Evolutionary conservation across 2,329 filamentous ascomycete genomes (phyloP).

Genomic region (Ophiostoma ips): DNA sequence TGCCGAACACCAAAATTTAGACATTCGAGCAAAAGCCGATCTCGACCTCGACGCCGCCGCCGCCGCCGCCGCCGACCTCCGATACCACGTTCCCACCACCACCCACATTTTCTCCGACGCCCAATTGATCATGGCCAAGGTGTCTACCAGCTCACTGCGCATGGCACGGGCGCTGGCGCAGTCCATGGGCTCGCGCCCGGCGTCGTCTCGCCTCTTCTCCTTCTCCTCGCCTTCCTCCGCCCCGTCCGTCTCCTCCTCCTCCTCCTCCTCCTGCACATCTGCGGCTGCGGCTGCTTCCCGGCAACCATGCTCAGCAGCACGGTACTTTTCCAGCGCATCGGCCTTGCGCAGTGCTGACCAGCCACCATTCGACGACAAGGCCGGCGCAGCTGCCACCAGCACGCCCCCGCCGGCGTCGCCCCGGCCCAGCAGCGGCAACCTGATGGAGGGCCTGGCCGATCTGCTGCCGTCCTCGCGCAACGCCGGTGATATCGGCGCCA

Average conservation of each 20-base stretch:
- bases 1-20: neutral
- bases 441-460: constrained; percentile 13
- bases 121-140: constrained; percentile 27
- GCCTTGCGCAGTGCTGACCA: neutral
- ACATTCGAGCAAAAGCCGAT: neutral
- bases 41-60: neutral
- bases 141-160: constrained; percentile 28
- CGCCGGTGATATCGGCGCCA: neutral
- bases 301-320: constrained; percentile 1
- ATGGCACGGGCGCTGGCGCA: constrained; percentile 27
- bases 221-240: neutral
- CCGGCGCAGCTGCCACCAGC: too few relatives aligned
- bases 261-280: neutral
- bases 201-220: neutral
- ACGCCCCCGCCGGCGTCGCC: neutral
- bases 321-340: constrained; percentile 8
- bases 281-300: neutral
- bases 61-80: neutral
- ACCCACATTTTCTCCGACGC: too few relatives aligned
- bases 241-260: neutral
- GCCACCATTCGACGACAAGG: neutral
- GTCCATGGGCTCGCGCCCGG: constrained; percentile 15
- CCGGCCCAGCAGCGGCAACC: constrained; percentile 5
- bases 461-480: constrained; percentile 7
- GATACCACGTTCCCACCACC: neutral